phyloP scores from a whole-genome alignment of 805 yeast genomes.

The Torulaspora microellipsoides region DNA sequence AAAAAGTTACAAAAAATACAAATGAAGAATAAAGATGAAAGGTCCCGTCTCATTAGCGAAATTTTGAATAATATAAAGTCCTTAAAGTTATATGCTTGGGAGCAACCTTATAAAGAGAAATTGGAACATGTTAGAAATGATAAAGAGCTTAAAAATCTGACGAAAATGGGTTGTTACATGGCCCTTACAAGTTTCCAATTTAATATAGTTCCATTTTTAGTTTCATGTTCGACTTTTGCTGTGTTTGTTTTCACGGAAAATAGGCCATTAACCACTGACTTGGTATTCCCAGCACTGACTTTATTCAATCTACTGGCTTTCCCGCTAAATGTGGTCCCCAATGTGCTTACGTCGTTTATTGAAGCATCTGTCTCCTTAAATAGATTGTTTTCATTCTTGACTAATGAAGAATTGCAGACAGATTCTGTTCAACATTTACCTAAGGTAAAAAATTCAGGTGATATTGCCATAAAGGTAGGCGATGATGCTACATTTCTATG shows the following conservation, averaged over 20 bases:
- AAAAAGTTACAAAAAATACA: conserved; percentile 74
- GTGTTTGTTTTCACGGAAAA: conserved; percentile 58
- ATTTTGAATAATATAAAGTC: conserved; percentile 89
- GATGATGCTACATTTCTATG: conserved; percentile 70
- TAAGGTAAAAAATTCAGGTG: conserved; percentile 53
- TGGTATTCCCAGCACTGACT: conserved; percentile 87
- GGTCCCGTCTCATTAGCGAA: conserved; percentile 85
- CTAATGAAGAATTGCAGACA: conserved; percentile 74
- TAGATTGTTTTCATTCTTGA: conserved; percentile 70
- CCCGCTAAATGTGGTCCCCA: conserved; percentile 91
- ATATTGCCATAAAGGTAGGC: conserved; percentile 54
- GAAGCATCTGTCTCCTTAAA: conserved; percentile 83
- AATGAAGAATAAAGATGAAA: conserved; percentile 86
- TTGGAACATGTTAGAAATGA: conserved; percentile 81
- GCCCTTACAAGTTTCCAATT: conserved; percentile 74
- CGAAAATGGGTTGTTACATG: conserved; percentile 63
- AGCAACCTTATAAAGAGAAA: conserved; percentile 70
- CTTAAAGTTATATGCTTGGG: conserved; percentile 94
- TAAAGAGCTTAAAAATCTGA: conserved; percentile 73
- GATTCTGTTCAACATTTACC: conserved; percentile 53
- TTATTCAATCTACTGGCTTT: conserved; percentile 83
- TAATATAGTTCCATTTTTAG: conserved; percentile 83
- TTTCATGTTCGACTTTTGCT: conserved; percentile 85
- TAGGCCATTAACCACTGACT: conserved; percentile 75
- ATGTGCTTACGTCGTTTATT: conserved; percentile 76